Base-by-base conservation (phyloP, 805 yeast species). In the Saccharomycopsis guyanensis region DNA sequence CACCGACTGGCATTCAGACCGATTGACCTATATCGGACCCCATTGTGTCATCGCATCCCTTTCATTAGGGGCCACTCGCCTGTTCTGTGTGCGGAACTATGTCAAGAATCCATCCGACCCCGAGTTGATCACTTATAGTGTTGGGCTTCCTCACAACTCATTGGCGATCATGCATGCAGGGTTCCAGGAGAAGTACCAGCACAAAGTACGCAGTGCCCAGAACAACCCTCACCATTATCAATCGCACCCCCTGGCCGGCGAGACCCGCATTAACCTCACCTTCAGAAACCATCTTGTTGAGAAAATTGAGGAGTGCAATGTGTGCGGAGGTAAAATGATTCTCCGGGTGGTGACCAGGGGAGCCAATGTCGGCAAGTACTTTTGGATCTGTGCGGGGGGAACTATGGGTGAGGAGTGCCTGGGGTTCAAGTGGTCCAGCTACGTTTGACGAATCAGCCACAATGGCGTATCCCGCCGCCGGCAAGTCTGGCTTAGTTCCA, bases 1-100 rank as follows among this genome's bases (percentile, higher is more conserved):
- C 50, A 69, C 84, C 27, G 87, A 82, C 42, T 83, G 80, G 76
- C 94, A 85, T 59, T 78, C 88, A 2, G 95, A 85, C 59, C 72
- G 84, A 47, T 59, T 85, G 51, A 79, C 86, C 0, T 70, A 78
- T 42, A 69, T 83, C 19, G 95, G 94, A 0, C 89, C 93, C 0
- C 74, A 79, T 47, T 78, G 84, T 3, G 69, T 69, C 33, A 76
- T 86, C 40, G 86, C 80, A 0, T 78, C 89, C 1, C 44, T 83
- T 2, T 76, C 86, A 2, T 57, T 85, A 6, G 95, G 95, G 0
- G 74, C 80, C 2, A 74, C 83, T 0, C 65, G 95, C 34, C 80
- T 77, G 50, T 86, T 85, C 56, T 60, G 87, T 34, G 59, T 83
- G 3, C 63, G 80, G 45, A 69, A 69, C 48, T 43, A 55, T 54